Evolutionary conservation across 257 asterid species (phyloP).

Genomic region (Primulina eburnea): DNA sequence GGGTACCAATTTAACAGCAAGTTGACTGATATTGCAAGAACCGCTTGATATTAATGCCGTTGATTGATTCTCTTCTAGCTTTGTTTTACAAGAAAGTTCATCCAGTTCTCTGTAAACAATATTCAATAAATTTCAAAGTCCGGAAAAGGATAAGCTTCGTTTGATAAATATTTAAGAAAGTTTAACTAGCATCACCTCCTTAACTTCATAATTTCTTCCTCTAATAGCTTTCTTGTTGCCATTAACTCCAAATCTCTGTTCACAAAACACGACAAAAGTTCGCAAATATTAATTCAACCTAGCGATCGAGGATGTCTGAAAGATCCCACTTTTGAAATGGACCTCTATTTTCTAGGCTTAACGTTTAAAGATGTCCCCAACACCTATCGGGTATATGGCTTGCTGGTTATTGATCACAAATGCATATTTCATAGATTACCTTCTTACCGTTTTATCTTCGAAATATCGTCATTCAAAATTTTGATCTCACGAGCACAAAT

Average conservation of each 20-base stretch:
- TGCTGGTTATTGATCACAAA: neutral
- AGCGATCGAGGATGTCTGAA: neutral
- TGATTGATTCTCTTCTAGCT: conserved; percentile 42
- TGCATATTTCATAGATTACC: neutral
- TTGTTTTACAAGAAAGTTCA: conserved; percentile 37
- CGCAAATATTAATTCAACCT: neutral
- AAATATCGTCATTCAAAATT: conserved; percentile 55
- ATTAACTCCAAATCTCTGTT: conserved; percentile 49
- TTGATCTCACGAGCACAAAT: conserved; percentile 66
- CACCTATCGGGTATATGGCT: neutral
- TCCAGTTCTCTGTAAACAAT: conserved; percentile 55
- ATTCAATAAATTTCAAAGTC: neutral
- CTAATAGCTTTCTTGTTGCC: conserved; percentile 49
- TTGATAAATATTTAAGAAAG: neutral
- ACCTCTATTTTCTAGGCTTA: too few species aligned
- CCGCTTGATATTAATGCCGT: conserved; percentile 31
- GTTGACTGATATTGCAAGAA: conserved; percentile 35
- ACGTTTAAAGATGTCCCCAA: too few species aligned
- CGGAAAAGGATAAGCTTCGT: neutral
- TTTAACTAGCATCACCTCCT: conserved; percentile 41
- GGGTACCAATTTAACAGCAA: conserved; percentile 39
- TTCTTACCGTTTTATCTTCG: conserved; percentile 54
- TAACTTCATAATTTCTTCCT: conserved; percentile 62
- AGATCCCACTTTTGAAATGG: too few species aligned
- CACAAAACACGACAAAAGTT: neutral